Percentiles rank a stretch among this genome's conserved stretches.
Evolutionary conservation across 331 rosid genomes (phyloP).

Genomic region (Acacia concinna): DNA sequence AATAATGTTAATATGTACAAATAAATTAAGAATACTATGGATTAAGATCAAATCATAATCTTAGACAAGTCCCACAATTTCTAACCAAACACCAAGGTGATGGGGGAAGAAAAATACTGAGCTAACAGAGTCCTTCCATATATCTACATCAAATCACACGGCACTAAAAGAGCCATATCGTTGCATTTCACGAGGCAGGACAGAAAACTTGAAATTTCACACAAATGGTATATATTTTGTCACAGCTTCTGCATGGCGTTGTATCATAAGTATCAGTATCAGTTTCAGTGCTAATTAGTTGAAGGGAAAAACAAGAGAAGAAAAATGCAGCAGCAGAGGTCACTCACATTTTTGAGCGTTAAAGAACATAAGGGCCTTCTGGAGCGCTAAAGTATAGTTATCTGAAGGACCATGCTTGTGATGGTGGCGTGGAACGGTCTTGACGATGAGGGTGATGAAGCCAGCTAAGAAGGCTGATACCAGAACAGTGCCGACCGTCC

Average conservation of each 20-base stretch:
- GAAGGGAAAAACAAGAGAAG: background rate
- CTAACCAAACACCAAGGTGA: background rate
- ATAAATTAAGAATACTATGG: background rate
- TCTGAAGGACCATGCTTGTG: conserved; percentile 53
- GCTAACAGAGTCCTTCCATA: too few species aligned
- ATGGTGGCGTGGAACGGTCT: conserved; percentile 64
- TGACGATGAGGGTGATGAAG: conserved; percentile 58
- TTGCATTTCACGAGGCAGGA: background rate
- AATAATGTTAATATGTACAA: background rate
- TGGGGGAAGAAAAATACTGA: too few species aligned
- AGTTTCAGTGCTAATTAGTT: background rate
- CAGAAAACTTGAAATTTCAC: background rate
- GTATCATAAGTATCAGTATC: too few species aligned
- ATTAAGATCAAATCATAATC: background rate
- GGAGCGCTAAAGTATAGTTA: conserved; percentile 74
- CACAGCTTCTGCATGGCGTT: background rate
- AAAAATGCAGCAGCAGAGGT: background rate
- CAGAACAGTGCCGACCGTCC: conserved; percentile 67
- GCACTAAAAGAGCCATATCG: too few species aligned
- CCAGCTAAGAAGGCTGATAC: conserved; percentile 61
- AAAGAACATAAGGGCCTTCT: conserved; percentile 76
- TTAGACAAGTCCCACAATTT: too few species aligned
- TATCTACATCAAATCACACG: too few species aligned
- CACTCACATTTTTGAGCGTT: conserved; percentile 66
- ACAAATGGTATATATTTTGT: background rate